Percentiles rank a stretch among this genome's conserved stretches.
phyloP scores from a whole-genome alignment of 2,329 filamentous ascomycete genomes.

The Hirsutella thompsonii region DNA sequence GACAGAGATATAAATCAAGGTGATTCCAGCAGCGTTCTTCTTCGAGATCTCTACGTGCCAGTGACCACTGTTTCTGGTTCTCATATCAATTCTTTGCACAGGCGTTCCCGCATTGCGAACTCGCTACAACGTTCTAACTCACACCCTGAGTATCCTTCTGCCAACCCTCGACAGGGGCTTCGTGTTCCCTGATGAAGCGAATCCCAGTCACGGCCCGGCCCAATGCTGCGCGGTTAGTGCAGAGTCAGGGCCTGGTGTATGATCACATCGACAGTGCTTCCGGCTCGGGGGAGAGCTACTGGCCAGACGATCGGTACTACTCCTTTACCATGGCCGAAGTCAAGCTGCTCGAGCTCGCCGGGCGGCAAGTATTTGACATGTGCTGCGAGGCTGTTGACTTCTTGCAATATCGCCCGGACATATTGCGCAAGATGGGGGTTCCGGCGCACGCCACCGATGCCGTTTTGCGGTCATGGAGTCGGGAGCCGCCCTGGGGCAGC shows the following conservation, averaged over 20 bases:
- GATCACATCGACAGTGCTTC: not conserved
- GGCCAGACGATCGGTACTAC: conserved; percentile 4
- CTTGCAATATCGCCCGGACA: not conserved
- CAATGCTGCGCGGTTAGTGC: not conserved
- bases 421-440: conserved; percentile 1
- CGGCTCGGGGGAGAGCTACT: not conserved
- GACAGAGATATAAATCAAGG: too few species aligned
- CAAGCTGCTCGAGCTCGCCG: conserved; percentile 1
- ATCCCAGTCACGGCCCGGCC: not conserved
- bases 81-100: too few species aligned
- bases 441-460: conserved; percentile 1
- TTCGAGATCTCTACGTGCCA: too few species aligned
- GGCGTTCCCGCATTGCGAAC: too few species aligned
- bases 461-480: conserved; percentile 1
- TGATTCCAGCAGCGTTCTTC: too few species aligned
- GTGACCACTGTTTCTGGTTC: too few species aligned
- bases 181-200: not conserved
- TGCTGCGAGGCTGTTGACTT: conserved; percentile 4
- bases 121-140: too few species aligned
- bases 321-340: conserved; percentile 2
- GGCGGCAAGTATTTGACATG: conserved; percentile 2
- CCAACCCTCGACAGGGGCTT: not conserved
- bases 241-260: conserved; percentile 3
- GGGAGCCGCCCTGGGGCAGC: conserved; percentile 2
- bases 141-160: not conserved